Evolutionary conservation across 2,329 filamentous ascomycete genomes (phyloP).

Genomic region (Diaporthe vexans): DNA sequence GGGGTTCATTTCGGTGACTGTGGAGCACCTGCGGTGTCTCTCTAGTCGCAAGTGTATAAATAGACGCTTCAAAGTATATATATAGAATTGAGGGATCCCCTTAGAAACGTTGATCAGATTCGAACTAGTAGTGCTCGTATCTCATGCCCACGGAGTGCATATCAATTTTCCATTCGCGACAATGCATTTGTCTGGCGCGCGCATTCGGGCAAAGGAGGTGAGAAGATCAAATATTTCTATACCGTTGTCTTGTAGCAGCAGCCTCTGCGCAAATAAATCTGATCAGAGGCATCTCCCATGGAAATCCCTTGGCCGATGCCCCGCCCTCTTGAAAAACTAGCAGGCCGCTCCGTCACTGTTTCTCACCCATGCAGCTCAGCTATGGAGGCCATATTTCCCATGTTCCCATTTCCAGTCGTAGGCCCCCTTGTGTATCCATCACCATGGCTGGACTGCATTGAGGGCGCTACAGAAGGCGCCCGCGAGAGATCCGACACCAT

Average conservation of each 20-base stretch:
- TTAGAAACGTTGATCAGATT: neutral
- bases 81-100: neutral
- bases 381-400: conserved; percentile 4
- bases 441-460: neutral
- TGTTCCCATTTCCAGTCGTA: neutral
- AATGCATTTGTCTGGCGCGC: too few species aligned
- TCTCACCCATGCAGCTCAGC: conserved; percentile 26
- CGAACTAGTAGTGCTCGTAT: too few species aligned
- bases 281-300: too few species aligned
- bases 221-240: too few species aligned
- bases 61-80: neutral
- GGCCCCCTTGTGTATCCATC: neutral
- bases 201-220: neutral
- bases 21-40: neutral
- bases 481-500: conserved; percentile 28
- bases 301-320: neutral
- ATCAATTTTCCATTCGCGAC: neutral
- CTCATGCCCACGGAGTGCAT: neutral
- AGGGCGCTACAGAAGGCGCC: conserved; percentile 3
- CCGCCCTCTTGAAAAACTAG: neutral
- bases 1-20: conserved; percentile 22
- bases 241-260: neutral
- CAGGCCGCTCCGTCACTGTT: too few species aligned
- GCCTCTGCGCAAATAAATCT: neutral
- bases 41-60: conserved; percentile 24